phyloP scores from a whole-genome alignment of 768 basidiomycete species.

The Rhizopogon vulgaris region DNA sequence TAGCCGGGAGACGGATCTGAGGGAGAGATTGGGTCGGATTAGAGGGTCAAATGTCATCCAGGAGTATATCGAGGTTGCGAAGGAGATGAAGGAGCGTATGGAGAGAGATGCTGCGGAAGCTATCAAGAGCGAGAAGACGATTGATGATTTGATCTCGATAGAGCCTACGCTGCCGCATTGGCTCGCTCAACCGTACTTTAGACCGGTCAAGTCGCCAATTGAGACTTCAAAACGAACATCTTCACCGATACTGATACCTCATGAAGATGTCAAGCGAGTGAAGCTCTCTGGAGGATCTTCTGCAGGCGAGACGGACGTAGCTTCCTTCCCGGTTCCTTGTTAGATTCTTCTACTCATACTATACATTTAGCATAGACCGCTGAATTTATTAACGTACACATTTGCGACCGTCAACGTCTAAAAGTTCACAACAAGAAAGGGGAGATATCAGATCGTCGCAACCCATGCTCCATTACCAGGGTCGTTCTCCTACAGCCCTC shows the following conservation, averaged over 20 bases:
- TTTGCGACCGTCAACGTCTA: background rate
- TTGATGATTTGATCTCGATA: slow-evolving; percentile 33
- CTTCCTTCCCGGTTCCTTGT: background rate
- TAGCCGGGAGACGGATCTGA: slow-evolving; percentile 56
- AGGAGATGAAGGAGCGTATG: slow-evolving; percentile 56
- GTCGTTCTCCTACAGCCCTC: slow-evolving; percentile 45
- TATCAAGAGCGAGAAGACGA: slow-evolving; percentile 16
- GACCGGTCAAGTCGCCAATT: background rate
- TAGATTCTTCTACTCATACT: background rate
- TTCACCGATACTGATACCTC: background rate
- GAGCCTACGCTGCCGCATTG: slow-evolving; percentile 57
- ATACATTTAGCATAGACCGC: background rate
- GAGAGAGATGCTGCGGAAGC: slow-evolving; percentile 42
- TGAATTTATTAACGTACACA: background rate
- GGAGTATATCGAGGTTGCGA: slow-evolving; percentile 45
- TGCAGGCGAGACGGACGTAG: background rate
- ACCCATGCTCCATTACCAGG: background rate
- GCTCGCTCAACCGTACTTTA: slow-evolving; percentile 66
- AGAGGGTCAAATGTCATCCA: slow-evolving; percentile 19
- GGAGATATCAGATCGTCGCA: background rate
- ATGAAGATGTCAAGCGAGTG: background rate
- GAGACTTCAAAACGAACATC: background rate
- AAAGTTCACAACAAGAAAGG: background rate
- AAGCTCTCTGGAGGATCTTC: background rate
- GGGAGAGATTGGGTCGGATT: slow-evolving; percentile 62